Conservation (phyloP, 768 basidiomycete genomes). For the Pisolithus marmoratus region DNA sequence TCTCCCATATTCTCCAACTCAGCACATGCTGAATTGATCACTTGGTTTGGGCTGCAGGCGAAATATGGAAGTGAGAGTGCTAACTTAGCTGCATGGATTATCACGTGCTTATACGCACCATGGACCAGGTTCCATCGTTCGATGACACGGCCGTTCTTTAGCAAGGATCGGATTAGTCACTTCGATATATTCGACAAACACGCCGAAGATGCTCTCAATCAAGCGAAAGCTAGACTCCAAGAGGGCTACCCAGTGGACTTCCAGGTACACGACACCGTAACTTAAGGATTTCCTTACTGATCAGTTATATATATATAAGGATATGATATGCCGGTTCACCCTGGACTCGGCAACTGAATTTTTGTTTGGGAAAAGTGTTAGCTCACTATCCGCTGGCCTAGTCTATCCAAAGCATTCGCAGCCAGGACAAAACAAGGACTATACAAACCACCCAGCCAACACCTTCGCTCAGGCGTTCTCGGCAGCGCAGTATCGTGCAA, state of each 20-base stretch:
- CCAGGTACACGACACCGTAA: slow-evolving; percentile 13
- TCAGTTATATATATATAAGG: slow-evolving; percentile 9
- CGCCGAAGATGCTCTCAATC: slow-evolving; percentile 27
- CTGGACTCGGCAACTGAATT: slow-evolving; percentile 56
- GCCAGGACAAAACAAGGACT: slow-evolving; percentile 15
- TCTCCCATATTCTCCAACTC: neutral
- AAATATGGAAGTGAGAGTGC: slow-evolving; percentile 33
- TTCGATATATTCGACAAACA: slow-evolving; percentile 37
- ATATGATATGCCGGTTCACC: slow-evolving; percentile 41
- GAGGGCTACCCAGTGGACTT: slow-evolving; percentile 38
- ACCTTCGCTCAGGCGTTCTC: slow-evolving; percentile 36
- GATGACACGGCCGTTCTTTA: slow-evolving; percentile 41
- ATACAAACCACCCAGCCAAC: slow-evolving; percentile 28
- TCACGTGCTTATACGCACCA: neutral
- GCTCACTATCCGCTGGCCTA: slow-evolving; percentile 34
- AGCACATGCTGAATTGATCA: neutral
- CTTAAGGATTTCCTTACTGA: neutral
- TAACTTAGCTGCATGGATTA: slow-evolving; percentile 10
- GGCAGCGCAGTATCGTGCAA: slow-evolving; percentile 29
- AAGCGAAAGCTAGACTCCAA: slow-evolving; percentile 26
- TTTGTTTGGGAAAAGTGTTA: slow-evolving; percentile 41
- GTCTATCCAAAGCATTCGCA: slow-evolving; percentile 23
- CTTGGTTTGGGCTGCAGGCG: slow-evolving; percentile 12
- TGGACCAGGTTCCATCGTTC: slow-evolving; percentile 33
- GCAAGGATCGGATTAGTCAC: slow-evolving; percentile 31